These are phyloP conservation scores for Neofusicoccum umdonicola DNA, from an alignment of 2,329 filamentous ascomycete species.

Conservation along the genomic window DNA sequence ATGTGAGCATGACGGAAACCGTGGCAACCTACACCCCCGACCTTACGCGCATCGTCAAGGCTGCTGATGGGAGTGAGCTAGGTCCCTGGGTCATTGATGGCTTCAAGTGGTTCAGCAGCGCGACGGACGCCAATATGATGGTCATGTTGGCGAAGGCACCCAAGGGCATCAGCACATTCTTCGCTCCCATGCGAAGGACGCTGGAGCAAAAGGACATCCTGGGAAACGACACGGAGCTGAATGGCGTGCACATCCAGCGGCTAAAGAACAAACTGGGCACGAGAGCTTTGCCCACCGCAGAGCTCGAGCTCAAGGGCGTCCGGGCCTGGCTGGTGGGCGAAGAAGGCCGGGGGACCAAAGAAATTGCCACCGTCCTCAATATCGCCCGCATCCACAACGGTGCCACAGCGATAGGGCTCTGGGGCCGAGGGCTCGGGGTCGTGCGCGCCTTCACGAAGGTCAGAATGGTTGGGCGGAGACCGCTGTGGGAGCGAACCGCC, in stretches of 20 bases:
- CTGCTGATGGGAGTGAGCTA: constrained; percentile 39
- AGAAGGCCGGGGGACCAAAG: constrained; percentile 64
- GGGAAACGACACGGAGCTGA: constrained; percentile 47
- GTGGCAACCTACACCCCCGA: constrained; percentile 32
- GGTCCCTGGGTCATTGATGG: constrained; percentile 63
- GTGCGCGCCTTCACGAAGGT: constrained; percentile 59
- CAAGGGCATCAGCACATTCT: constrained; percentile 59
- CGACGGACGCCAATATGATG: constrained; percentile 64
- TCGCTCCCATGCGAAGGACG: constrained; percentile 58
- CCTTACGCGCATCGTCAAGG: background rate
- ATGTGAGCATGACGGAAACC: constrained; percentile 68
- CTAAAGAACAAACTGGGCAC: constrained; percentile 74
- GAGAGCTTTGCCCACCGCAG: constrained; percentile 67
- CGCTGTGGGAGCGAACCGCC: constrained; percentile 52
- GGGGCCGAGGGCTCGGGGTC: constrained; percentile 57
- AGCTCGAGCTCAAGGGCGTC: constrained; percentile 55
- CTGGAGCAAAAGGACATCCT: constrained; percentile 20
- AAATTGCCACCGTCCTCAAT: constrained; percentile 67
- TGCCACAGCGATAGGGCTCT: constrained; percentile 52
- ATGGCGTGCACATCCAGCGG: constrained; percentile 66
- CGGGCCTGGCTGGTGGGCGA: constrained; percentile 60
- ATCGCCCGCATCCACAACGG: constrained; percentile 63
- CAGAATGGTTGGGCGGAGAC: constrained; percentile 47
- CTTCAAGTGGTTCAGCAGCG: constrained; percentile 71
- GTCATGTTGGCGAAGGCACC: constrained; percentile 62